Evolutionary conservation across 257 asterid species (phyloP), one percentile per base, ranked within the genome.

Genomic region (Knoxia roxburghii): DNA sequence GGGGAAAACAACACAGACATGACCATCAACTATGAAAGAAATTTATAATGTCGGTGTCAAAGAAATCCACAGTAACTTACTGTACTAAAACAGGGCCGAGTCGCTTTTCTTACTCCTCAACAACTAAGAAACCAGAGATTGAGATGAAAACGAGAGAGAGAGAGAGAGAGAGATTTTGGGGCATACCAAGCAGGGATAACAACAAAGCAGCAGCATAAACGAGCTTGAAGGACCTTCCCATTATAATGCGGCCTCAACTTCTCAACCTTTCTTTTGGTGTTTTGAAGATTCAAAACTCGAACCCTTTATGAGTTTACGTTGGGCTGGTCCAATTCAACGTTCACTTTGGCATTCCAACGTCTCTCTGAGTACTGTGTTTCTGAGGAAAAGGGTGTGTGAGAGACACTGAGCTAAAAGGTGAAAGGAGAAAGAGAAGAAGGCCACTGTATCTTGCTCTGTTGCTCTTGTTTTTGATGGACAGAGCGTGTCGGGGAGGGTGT

Each of bases 171-270:
- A 57, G 68, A 54, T 70, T 32, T 54, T n/a, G 57, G 72, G 33
- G 71, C 69, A 50, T 77, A 85, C 91, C 89, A 67, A 85, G 71
- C 79, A 84, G 83, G 83, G 83, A 55, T 52, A 87, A 73, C 70
- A 86, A 67, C 70, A 79, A 73, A 67, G 77, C 46, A 80, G 68
- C 71, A 29, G 77, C 79, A 74, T 76, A 72, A 58, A 82, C 61
- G 66, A 85, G 45, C 57, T 55, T 37, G 60, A 77, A 73, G n/a
- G 60, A 68, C 70, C 73, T 76, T 64, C 82, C 86, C 92, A 85
- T 84, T 76, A 58, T 67, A 80, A 40, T 13, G 61, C 24, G 29
- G 30, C 3, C 15, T 13, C 14, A 51, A 1, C 45, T 37, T 40
- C 27, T 18, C 51, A 26, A 20, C 4, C 59, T 64, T 35, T 48